phyloP scores from a whole-genome alignment of 1,284 basidiomycete species.

The Pseudozyma hubeiensis region DNA sequence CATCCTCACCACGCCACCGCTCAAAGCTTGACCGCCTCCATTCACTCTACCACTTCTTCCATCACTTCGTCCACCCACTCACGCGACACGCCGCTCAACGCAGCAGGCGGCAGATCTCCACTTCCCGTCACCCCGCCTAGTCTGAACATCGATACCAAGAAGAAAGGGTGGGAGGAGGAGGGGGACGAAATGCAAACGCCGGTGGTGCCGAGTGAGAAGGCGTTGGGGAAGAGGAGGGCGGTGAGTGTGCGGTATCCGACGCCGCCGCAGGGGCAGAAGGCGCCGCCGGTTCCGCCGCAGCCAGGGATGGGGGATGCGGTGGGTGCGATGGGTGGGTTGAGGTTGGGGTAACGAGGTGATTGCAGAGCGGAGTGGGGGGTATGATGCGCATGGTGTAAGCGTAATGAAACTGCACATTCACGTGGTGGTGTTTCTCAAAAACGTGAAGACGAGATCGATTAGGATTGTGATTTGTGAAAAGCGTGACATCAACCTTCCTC shows the following conservation, averaged over 20 bases:
- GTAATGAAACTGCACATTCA: no score
- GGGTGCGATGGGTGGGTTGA: slow-evolving; percentile 9
- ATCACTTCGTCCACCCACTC: slow-evolving; percentile 2
- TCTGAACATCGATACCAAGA: slow-evolving; percentile 16
- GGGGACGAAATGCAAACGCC: slow-evolving; percentile 48
- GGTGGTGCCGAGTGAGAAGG: slow-evolving; percentile 54
- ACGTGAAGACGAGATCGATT: no score
- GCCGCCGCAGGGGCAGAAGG: slow-evolving; percentile 13
- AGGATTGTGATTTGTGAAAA: not conserved
- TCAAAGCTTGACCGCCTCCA: slow-evolving; percentile 2
- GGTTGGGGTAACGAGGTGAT: slow-evolving; percentile 9
- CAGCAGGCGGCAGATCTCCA: not conserved
- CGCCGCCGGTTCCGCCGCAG: slow-evolving; percentile 8
- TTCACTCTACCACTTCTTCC: slow-evolving; percentile 7
- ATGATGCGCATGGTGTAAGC: no score
- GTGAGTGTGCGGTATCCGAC: slow-evolving; percentile 33
- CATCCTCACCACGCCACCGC: not conserved
- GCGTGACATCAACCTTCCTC: not conserved
- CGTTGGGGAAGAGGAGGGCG: slow-evolving; percentile 58
- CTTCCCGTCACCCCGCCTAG: slow-evolving; percentile 19
- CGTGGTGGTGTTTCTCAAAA: no score
- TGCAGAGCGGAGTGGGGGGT: no score
- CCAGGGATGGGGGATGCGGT: not conserved
- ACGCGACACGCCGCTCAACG: not conserved
- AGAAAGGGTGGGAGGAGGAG: slow-evolving; percentile 26